A percentile compares a stretch with the other conserved stretches of the same genome.
Evolutionary conservation across 305 asterid genomes (phyloP).

Genomic region (Fraxinus platypoda): DNA sequence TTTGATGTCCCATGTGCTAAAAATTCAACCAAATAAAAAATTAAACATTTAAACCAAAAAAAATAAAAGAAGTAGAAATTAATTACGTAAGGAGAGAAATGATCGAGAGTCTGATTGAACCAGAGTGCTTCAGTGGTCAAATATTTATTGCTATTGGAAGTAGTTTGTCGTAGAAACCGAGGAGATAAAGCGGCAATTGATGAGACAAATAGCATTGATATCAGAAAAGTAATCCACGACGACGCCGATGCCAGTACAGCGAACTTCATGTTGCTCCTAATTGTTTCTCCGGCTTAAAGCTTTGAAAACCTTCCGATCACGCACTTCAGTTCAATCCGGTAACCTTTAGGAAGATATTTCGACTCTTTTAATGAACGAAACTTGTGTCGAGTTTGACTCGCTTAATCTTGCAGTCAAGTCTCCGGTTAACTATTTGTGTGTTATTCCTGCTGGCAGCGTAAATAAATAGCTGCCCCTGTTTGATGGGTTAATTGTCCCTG

Average conservation of each 20-base stretch:
- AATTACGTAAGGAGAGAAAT: slow-evolving; percentile 87
- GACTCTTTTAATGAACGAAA: not conserved
- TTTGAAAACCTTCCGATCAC: not conserved
- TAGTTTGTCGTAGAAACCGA: slow-evolving; percentile 37
- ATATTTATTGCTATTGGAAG: slow-evolving; percentile 35
- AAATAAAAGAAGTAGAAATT: not conserved
- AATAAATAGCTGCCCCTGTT: not conserved
- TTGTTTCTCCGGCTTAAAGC: not conserved
- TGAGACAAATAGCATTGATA: slow-evolving; percentile 16
- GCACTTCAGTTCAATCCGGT: not conserved
- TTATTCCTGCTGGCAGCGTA: not conserved
- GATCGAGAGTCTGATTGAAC: slow-evolving; percentile 90
- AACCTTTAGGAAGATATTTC: slow-evolving; percentile 13
- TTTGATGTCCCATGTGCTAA: not conserved
- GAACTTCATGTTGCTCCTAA: slow-evolving; percentile 25
- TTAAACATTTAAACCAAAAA: not conserved
- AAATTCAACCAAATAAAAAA: not conserved
- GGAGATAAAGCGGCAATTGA: slow-evolving; percentile 33
- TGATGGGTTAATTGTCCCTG: too few species aligned
- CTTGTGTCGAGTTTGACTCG: not conserved
- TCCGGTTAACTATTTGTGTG: not conserved
- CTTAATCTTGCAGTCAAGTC: not conserved
- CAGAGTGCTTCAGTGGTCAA: slow-evolving; percentile 65
- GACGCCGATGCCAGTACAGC: slow-evolving; percentile 7
- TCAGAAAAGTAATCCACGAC: slow-evolving; percentile 6